phyloP scores from a whole-genome alignment of 768 basidiomycete species.

The Filobasidium wieringae region DNA sequence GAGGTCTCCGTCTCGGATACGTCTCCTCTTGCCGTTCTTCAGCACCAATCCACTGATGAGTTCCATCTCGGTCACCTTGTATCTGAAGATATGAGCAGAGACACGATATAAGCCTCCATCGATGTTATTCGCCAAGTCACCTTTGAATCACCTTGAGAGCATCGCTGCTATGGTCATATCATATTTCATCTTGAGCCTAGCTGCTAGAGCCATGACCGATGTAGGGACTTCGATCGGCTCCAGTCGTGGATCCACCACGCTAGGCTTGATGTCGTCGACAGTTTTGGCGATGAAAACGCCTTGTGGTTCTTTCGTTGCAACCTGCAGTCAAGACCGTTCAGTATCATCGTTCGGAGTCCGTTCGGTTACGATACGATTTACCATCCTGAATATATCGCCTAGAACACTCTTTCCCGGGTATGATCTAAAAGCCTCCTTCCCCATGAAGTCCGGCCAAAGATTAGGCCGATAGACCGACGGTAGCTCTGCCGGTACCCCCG shows the following conservation, averaged over 20 bases:
- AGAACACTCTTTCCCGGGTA: constrained; percentile 4
- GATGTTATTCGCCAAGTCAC: background rate
- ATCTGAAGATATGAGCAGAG: background rate
- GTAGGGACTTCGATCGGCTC: background rate
- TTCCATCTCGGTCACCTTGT: constrained; percentile 16
- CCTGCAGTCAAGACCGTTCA: background rate
- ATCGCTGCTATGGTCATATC: background rate
- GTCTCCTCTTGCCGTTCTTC: constrained; percentile 12
- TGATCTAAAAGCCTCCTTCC: constrained; percentile 8
- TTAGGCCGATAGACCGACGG: constrained; percentile 7
- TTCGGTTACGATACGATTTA: background rate
- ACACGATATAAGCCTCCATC: too few species aligned
- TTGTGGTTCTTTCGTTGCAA: background rate
- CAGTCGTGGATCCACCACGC: background rate
- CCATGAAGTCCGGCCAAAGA: constrained; percentile 22
- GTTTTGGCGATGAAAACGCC: background rate
- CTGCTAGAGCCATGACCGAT: background rate
- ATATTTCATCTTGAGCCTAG: constrained; percentile 1
- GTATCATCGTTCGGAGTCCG: background rate
- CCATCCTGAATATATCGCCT: constrained; percentile 13
- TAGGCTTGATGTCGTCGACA: background rate
- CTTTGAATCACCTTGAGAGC: background rate
- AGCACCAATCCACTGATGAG: constrained; percentile 13
- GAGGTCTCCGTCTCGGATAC: constrained; percentile 14
- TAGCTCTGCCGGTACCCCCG: constrained; percentile 17